Percentiles rank a stretch among this genome's conserved stretches.
These are phyloP conservation scores for Cryptomeria japonica DNA, from an alignment of 75 land plant species.

Conservation along the genomic window DNA sequence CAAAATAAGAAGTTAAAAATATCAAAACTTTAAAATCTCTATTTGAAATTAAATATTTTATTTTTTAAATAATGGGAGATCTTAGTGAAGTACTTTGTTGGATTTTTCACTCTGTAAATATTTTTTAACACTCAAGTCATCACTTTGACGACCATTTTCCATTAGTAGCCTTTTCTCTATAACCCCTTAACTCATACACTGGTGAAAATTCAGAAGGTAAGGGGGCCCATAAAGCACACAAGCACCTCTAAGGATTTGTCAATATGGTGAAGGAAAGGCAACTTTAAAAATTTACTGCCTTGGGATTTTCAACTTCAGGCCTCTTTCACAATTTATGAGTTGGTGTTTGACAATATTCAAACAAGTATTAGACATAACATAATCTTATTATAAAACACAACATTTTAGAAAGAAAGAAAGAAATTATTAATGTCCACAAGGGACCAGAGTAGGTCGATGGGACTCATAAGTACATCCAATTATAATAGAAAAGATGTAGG, in stretches of 20 bases:
- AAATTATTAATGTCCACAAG: background rate
- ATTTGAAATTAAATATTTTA: background rate
- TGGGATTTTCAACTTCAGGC: too few species aligned
- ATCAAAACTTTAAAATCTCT: background rate
- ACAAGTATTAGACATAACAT: background rate
- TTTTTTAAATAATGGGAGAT: background rate
- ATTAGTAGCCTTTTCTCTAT: background rate
- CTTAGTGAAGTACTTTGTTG: background rate
- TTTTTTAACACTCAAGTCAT: background rate
- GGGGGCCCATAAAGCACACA: background rate
- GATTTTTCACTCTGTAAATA: background rate
- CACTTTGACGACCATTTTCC: background rate
- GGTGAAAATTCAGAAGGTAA: background rate
- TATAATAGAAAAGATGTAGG: background rate
- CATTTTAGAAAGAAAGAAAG: background rate
- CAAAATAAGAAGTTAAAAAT: background rate
- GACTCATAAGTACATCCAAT: background rate
- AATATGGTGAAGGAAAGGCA: background rate
- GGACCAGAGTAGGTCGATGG: background rate
- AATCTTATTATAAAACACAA: background rate
- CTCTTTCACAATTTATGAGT: background rate
- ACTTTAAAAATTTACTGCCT: too few species aligned
- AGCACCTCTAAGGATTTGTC: background rate
- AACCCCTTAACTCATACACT: background rate
- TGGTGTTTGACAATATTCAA: background rate